Conservation (phyloP, 1,284 basidiomycete species). For the Cryptococcus hybrid region DNA sequence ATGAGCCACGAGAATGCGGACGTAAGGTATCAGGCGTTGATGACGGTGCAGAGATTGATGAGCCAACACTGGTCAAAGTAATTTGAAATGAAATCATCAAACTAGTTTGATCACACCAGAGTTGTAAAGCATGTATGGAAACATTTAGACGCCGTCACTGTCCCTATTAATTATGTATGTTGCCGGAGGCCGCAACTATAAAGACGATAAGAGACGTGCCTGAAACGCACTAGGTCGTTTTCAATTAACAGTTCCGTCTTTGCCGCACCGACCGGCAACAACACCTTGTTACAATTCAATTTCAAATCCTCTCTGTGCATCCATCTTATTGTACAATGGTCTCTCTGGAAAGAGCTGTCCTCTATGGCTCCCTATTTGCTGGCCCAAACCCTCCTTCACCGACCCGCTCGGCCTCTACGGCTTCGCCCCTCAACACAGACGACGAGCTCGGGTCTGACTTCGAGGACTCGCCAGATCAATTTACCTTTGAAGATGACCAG, state of each 20-base stretch:
- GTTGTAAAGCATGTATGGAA: constrained; percentile 20
- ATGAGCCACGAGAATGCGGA: constrained; percentile 86
- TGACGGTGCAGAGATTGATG: constrained; percentile 53
- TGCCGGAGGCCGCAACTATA: too few relatives aligned
- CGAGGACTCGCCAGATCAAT: not conserved
- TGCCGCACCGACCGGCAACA: too few relatives aligned
- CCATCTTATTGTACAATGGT: constrained; percentile 3
- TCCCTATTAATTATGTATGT: too few relatives aligned
- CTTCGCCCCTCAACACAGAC: constrained; percentile 25
- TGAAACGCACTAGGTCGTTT: too few relatives aligned
- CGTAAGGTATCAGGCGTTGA: constrained; percentile 85
- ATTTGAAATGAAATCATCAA: not conserved
- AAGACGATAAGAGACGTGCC: too few relatives aligned
- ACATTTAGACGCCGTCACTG: not conserved
- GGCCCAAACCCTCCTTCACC: constrained; percentile 26
- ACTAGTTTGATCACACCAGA: not conserved
- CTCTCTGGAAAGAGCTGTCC: constrained; percentile 30
- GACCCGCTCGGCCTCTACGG: constrained; percentile 20
- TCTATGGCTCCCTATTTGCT: constrained; percentile 28
- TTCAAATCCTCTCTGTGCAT: too few relatives aligned
- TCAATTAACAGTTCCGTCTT: too few relatives aligned
- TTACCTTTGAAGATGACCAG: constrained; percentile 2
- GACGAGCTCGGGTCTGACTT: constrained; percentile 36
- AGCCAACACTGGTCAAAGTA: constrained; percentile 36
- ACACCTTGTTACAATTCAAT: too few relatives aligned